phyloP scores from a whole-genome alignment of 768 basidiomycete species.

The Boletus barrowsii region DNA sequence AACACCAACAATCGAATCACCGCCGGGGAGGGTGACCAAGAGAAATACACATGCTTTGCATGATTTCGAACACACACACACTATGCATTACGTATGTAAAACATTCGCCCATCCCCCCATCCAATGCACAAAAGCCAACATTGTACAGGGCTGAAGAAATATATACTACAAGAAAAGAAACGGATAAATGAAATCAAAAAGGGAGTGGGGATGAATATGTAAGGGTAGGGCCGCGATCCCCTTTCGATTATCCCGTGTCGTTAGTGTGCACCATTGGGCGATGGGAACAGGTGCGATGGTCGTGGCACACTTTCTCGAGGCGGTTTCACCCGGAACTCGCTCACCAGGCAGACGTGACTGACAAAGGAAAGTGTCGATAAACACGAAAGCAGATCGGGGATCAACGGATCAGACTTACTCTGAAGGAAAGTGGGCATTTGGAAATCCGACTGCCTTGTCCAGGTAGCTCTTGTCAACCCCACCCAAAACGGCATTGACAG shows the following conservation, averaged over 20 bases:
- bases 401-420: conserved; percentile 61
- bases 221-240: not conserved
- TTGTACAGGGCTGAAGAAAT: conserved; percentile 24
- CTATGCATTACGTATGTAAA: conserved; percentile 21
- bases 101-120: conserved; percentile 10
- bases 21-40: not conserved
- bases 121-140: conserved; percentile 25
- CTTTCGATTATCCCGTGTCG: not conserved
- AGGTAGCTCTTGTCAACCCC: conserved; percentile 84
- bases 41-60: conserved; percentile 11
- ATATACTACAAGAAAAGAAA: conserved; percentile 26
- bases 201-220: conserved; percentile 10
- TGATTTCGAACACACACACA: conserved; percentile 14
- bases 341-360: conserved; percentile 70
- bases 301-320: conserved; percentile 47
- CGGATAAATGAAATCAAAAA: conserved; percentile 24
- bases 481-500: conserved; percentile 80
- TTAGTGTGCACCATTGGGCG: conserved; percentile 36
- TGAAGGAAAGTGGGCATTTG: conserved; percentile 93
- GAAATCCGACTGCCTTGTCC: conserved; percentile 92
- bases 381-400: conserved; percentile 2
- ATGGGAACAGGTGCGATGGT: conserved; percentile 39
- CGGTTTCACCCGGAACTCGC: conserved; percentile 79
- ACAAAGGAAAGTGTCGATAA: conserved; percentile 10
- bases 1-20: not conserved